A percentile compares a stretch with the other conserved stretches of the same genome.
phyloP scores from a whole-genome alignment of 148 eudicot genomes.

The Polygonum aviculare region DNA sequence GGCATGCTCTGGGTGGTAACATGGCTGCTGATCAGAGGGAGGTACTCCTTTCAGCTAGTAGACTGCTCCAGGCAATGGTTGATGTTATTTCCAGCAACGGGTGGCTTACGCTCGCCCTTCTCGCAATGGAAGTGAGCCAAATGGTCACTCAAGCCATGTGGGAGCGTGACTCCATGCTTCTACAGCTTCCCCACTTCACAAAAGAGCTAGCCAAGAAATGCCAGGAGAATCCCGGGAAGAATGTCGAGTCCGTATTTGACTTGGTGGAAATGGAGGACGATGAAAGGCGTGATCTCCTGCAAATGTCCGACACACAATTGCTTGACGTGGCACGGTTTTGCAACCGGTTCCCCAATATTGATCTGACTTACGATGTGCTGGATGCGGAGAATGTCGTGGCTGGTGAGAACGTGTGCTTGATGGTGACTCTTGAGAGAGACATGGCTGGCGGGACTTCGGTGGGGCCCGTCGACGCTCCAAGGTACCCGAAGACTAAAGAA shows the following conservation, averaged over 20 bases:
- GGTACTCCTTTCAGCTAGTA: conserved; percentile 57
- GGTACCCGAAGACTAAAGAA: conserved; percentile 71
- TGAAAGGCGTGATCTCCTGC: conserved; percentile 53
- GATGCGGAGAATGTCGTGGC: conserved; percentile 39
- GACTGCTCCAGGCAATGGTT: conserved; percentile 87
- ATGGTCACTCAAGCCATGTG: conserved; percentile 98
- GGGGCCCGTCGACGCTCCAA: conserved; percentile 62
- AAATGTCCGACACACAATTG: conserved; percentile 61
- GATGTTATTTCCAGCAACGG: conserved; percentile 91
- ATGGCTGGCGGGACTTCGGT: conserved; percentile 53
- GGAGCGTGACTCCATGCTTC: conserved; percentile 91
- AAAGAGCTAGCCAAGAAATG: conserved; percentile 72
- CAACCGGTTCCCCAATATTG: conserved; percentile 75
- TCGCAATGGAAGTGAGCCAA: conserved; percentile 91
- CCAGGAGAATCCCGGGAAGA: conserved; percentile 67
- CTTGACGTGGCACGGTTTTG: conserved; percentile 71
- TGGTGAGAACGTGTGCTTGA: conserved; percentile 44
- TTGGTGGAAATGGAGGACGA: conserved; percentile 81
- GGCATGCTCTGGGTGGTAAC: conserved; percentile 76
- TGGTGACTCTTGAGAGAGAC: conserved; percentile 63
- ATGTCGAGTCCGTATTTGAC: conserved; percentile 72
- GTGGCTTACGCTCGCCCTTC: conserved; percentile 82
- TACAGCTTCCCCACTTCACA: conserved; percentile 80
- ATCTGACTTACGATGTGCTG: conserved; percentile 49
- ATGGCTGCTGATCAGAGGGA: conserved; percentile 72